phyloP scores from a whole-genome alignment of 2,329 filamentous ascomycete genomes.

The Thermochaetoides dissita region DNA sequence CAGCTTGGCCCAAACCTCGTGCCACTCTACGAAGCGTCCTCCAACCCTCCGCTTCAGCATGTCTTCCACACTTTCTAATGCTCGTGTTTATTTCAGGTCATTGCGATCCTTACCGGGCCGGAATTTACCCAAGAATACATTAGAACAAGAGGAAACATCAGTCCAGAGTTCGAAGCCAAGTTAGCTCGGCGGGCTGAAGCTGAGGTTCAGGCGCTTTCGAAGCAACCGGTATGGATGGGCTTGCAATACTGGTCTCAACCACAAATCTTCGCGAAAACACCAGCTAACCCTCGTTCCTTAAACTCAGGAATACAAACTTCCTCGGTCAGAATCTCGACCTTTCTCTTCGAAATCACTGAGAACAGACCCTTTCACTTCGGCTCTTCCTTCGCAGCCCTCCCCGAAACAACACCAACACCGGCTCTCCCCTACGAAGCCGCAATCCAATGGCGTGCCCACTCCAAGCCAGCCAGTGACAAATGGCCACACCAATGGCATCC shows the following conservation, averaged over 20 bases:
- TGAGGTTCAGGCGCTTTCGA: constrained; percentile 2
- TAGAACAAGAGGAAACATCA: constrained; percentile 8
- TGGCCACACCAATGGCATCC: constrained; percentile 3
- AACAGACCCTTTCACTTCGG: too few relatives aligned
- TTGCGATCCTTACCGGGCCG: constrained; percentile 4
- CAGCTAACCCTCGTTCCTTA: not conserved
- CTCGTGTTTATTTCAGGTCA: constrained; percentile 3
- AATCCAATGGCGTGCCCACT: too few relatives aligned
- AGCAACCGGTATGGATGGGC: constrained; percentile 3
- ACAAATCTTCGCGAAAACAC: not conserved
- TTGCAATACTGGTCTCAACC: not conserved
- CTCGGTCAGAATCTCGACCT: too few relatives aligned
- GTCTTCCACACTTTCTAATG: constrained; percentile 1
- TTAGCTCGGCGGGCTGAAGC: constrained; percentile 4
- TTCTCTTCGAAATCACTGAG: too few relatives aligned
- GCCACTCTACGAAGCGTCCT: not conserved
- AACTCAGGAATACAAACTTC: too few relatives aligned
- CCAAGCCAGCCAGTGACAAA: not conserved
- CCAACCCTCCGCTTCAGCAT: constrained; percentile 3
- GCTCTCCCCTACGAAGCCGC: too few relatives aligned
- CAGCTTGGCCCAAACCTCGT: not conserved
- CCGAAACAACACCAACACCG: too few relatives aligned
- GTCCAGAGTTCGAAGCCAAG: constrained; percentile 6
- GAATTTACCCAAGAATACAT: constrained; percentile 7
- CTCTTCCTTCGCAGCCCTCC: too few relatives aligned